Conservation (phyloP, 345 rosid species). For the Zanthoxylum bungeanum region DNA sequence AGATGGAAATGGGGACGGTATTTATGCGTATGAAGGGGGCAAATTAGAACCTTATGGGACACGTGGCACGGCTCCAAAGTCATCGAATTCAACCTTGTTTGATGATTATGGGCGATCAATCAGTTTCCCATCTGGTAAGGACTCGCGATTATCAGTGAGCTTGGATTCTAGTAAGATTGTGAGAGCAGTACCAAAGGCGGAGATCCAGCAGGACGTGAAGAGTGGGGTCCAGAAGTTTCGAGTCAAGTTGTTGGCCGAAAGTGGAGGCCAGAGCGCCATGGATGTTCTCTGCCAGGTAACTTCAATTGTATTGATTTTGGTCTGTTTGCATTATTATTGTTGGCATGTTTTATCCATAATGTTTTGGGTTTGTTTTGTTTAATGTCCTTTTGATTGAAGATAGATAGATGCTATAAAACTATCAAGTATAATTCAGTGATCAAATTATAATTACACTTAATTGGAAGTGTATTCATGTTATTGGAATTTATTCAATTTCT, state of each 20-base stretch:
- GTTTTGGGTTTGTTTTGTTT: too few relatives aligned
- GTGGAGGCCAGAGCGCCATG: constrained; percentile 74
- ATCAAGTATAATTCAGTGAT: neutral
- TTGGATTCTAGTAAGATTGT: constrained; percentile 64
- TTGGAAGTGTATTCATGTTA: neutral
- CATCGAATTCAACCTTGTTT: constrained; percentile 64
- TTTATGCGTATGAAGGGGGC: constrained; percentile 80
- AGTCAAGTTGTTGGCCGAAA: constrained; percentile 85
- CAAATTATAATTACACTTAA: too few relatives aligned
- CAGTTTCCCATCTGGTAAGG: constrained; percentile 56
- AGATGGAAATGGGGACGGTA: constrained; percentile 79
- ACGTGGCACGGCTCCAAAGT: constrained; percentile 84
- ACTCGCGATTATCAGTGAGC: constrained; percentile 26
- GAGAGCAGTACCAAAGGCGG: constrained; percentile 89
- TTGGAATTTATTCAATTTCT: neutral
- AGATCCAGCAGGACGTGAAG: constrained; percentile 68
- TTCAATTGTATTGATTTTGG: too few relatives aligned
- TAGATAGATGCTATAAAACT: too few relatives aligned
- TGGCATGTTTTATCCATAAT: too few relatives aligned
- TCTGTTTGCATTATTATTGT: too few relatives aligned
- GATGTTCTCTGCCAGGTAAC: constrained; percentile 95
- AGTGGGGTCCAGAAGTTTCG: constrained; percentile 95
- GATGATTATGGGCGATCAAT: constrained; percentile 95
- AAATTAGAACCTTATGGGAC: constrained; percentile 92
- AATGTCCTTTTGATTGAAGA: too few relatives aligned